Percentiles rank a stretch among this genome's conserved stretches.
These are phyloP conservation scores for Strobilomyces confusus DNA, from an alignment of 768 basidiomycete genomes.

Conservation along the genomic window DNA sequence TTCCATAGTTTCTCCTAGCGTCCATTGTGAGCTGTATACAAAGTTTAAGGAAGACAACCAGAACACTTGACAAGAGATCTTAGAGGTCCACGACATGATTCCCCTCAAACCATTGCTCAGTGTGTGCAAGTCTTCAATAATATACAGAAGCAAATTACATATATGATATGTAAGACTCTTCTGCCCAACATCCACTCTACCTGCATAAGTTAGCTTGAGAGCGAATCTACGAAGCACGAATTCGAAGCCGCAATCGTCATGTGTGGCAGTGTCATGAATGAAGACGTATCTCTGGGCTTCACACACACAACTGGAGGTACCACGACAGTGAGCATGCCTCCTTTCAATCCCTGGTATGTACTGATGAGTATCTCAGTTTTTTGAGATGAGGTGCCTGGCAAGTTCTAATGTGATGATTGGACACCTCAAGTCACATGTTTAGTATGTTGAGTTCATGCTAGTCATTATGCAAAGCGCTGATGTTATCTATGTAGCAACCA, in stretches of 20 bases:
- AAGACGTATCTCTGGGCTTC: slow-evolving; percentile 1
- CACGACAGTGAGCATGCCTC: too few relatives aligned
- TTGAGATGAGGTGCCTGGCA: background rate
- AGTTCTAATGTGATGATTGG: background rate
- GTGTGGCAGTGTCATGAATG: background rate
- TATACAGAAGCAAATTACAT: background rate
- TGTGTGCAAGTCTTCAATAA: background rate
- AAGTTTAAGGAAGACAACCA: background rate
- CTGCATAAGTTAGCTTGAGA: background rate
- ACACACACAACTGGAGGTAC: background rate
- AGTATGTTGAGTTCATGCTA: background rate
- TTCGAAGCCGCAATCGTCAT: slow-evolving; percentile 4
- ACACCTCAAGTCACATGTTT: slow-evolving; percentile 6
- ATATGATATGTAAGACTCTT: background rate
- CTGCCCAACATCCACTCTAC: background rate
- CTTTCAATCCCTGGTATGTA: too few relatives aligned
- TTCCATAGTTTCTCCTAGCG: background rate
- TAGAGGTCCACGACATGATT: background rate
- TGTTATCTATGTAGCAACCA: background rate
- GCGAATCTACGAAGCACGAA: background rate
- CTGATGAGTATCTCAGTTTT: slow-evolving; percentile 3
- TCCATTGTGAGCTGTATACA: background rate
- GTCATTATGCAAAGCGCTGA: background rate
- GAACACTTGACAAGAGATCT: slow-evolving; percentile 21
- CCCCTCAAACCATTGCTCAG: background rate